These are phyloP conservation scores for Sclerotinia sclerotiorum DNA, from an alignment of 2,329 filamentous ascomycete genomes.

Conservation along the genomic window DNA sequence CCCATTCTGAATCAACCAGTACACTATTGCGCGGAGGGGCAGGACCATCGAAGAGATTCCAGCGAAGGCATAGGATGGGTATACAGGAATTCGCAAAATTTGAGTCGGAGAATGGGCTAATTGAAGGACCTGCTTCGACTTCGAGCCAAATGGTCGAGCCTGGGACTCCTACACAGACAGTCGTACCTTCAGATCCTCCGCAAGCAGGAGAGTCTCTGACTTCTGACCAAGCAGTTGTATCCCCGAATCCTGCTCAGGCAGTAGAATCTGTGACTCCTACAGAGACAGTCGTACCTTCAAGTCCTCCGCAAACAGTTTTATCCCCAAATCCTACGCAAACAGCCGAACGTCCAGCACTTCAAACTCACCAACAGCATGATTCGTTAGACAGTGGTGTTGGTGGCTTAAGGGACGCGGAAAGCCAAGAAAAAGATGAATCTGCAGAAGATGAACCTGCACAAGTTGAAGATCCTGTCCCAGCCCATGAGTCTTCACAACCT, in stretches of 20 bases:
- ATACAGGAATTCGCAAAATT: too few species aligned
- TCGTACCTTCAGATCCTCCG: too few species aligned
- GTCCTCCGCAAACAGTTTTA: too few species aligned
- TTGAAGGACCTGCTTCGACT: background rate
- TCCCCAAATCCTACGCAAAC: too few species aligned
- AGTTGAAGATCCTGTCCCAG: background rate
- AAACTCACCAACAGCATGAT: background rate
- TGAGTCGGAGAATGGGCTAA: too few species aligned
- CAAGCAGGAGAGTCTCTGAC: too few species aligned
- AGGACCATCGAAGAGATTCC: background rate
- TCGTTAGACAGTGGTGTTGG: background rate
- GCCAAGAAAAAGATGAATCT: background rate
- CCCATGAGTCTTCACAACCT: background rate
- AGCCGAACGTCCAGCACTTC: background rate
- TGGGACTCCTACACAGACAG: too few species aligned
- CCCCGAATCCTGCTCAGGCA: too few species aligned
- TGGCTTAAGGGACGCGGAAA: background rate
- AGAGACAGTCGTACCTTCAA: accelerated
- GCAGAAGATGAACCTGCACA: background rate
- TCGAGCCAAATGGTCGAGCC: too few species aligned
- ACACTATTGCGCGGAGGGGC: background rate
- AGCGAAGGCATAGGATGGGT: too few species aligned
- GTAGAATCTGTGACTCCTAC: too few species aligned
- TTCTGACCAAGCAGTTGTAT: too few species aligned
- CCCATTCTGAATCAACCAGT: background rate